Percentiles rank a stretch among this genome's conserved stretches.
phyloP scores from a whole-genome alignment of 2,329 filamentous ascomycete species.

The Sphaerulina vaccinii region DNA sequence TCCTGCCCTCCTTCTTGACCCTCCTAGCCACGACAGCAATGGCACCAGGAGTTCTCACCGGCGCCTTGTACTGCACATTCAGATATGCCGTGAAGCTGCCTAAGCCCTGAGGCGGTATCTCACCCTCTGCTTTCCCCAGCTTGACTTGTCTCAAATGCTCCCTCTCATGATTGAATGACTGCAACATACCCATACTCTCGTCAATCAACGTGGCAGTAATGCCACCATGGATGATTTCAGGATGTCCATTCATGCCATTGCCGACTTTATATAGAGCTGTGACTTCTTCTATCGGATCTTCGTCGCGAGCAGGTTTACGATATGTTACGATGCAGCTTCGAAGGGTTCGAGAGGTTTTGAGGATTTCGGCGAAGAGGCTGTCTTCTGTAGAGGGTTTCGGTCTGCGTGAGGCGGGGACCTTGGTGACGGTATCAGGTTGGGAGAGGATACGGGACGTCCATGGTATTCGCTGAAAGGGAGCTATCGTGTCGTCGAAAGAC shows the following conservation, averaged over 20 bases:
- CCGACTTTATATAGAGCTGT: conserved; percentile 48
- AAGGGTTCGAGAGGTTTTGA: conserved; percentile 54
- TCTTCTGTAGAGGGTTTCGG: conserved; percentile 49
- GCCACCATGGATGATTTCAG: conserved; percentile 57
- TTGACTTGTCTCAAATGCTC: conserved; percentile 11
- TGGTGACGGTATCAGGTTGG: conserved; percentile 41
- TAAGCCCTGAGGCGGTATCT: conserved; percentile 25
- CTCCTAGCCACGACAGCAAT: conserved; percentile 48
- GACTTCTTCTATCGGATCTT: conserved; percentile 35
- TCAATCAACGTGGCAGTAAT: conserved; percentile 59
- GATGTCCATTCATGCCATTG: conserved; percentile 54
- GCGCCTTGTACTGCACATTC: conserved; percentile 55
- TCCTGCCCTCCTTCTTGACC: conserved; percentile 53
- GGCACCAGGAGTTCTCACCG: conserved; percentile 51
- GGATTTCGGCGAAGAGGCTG: conserved; percentile 53
- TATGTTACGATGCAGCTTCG: conserved; percentile 47
- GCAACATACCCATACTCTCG: conserved; percentile 55
- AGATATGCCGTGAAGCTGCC: conserved; percentile 54
- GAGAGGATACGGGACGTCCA: conserved; percentile 34
- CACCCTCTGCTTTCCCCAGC: conserved; percentile 23
- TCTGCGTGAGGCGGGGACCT: conserved; percentile 39
- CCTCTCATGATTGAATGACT: conserved; percentile 44
- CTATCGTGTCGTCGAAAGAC: conserved; percentile 28
- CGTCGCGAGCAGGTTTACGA: conserved; percentile 36
- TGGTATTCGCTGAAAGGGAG: conserved; percentile 34